Evolutionary conservation across 495 filamentous ascomycete genomes (phyloP).

Genomic region (Podospora conica): DNA sequence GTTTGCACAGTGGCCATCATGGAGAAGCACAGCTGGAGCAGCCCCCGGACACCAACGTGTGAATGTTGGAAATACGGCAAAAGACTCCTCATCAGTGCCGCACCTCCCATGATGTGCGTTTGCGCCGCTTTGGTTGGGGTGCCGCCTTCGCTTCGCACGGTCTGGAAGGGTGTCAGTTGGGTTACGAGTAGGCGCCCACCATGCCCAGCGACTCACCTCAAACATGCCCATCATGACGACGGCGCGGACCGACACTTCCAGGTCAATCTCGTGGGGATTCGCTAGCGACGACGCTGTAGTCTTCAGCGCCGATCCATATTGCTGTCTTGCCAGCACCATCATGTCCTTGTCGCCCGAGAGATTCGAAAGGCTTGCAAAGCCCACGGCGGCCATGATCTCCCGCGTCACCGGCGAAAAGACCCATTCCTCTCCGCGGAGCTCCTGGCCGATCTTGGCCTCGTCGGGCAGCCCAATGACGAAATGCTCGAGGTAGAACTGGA

Average conservation of each 20-base stretch:
- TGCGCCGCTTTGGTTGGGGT: slow-evolving; percentile 29
- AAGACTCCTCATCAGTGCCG: slow-evolving; percentile 35
- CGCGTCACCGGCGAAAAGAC: slow-evolving; percentile 27
- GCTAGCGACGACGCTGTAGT: slow-evolving; percentile 30
- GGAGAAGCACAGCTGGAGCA: slow-evolving; percentile 40
- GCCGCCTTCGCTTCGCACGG: slow-evolving; percentile 14
- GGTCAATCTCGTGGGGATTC: slow-evolving; percentile 18
- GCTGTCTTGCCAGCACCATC: slow-evolving; percentile 32
- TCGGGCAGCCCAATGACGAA: slow-evolving; percentile 44
- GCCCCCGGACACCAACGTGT: slow-evolving; percentile 27
- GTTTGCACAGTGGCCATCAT: slow-evolving; percentile 29
- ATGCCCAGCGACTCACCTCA: slow-evolving; percentile 30
- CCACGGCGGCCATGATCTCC: slow-evolving; percentile 41
- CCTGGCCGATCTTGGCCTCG: slow-evolving; percentile 33
- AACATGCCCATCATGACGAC: slow-evolving; percentile 43
- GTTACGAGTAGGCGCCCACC: not conserved
- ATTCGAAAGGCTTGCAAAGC: slow-evolving; percentile 40
- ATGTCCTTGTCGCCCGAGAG: slow-evolving; percentile 38
- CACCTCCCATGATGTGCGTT: slow-evolving; percentile 41
- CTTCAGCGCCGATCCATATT: slow-evolving; percentile 39
- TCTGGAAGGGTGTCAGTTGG: slow-evolving; percentile 4
- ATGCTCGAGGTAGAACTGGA: slow-evolving; percentile 44
- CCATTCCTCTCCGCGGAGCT: slow-evolving; percentile 22
- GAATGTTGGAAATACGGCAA: slow-evolving; percentile 24
- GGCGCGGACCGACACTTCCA: slow-evolving; percentile 28